These are phyloP conservation scores for Heliamphora exappendiculata DNA, from an alignment of 148 eudicot species.

Conservation along the genomic window DNA sequence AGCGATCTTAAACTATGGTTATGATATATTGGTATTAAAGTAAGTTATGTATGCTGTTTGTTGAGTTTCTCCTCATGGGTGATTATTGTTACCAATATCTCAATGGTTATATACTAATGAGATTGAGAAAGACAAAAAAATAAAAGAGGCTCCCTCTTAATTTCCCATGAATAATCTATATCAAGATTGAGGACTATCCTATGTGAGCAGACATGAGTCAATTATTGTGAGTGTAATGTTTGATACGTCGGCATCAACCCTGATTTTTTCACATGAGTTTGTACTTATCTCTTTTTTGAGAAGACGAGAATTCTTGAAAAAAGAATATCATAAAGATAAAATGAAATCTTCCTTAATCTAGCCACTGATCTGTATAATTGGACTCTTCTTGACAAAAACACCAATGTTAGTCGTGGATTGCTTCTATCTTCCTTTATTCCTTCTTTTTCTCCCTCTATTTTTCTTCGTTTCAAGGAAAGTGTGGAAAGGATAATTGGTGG, in stretches of 20 bases:
- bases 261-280: neutral
- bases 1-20: conserved; percentile 8
- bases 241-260: neutral
- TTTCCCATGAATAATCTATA: neutral
- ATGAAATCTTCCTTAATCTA: neutral
- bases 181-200: neutral
- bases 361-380: neutral
- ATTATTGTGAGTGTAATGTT: neutral
- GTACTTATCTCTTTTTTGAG: neutral
- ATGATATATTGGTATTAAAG: conserved; percentile 12
- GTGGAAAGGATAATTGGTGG: neutral
- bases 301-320: neutral
- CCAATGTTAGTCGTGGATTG: neutral
- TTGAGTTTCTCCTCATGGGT: conserved; percentile 8
- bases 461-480: neutral
- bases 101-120: conserved; percentile 8
- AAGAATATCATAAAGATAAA: neutral
- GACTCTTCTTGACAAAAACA: neutral
- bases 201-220: neutral
- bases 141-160: conserved; percentile 26
- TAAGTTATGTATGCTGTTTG: conserved; percentile 5
- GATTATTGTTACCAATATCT: conserved; percentile 10
- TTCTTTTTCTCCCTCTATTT: neutral
- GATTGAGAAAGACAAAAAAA: conserved; percentile 15
- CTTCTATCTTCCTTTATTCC: neutral